Conservation (phyloP, 148 eudicot species). For the Diospyros kaki region DNA sequence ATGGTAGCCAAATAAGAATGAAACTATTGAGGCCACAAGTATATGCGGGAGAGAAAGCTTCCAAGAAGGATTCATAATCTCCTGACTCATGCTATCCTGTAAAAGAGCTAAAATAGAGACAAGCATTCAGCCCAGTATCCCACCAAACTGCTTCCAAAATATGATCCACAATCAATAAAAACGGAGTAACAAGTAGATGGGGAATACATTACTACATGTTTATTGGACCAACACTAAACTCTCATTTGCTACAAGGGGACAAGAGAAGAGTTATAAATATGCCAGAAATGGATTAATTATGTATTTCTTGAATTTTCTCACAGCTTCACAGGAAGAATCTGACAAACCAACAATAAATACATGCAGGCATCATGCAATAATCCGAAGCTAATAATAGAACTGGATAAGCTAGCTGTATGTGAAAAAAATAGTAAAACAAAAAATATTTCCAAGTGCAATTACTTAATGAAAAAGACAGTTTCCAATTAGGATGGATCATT, state of each 20-base stretch:
- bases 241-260: too few species aligned
- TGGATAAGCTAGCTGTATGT: background rate
- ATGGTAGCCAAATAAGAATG: conserved; percentile 96
- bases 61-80: conserved; percentile 62
- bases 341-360: background rate
- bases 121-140: conserved; percentile 18
- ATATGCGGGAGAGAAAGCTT: conserved; percentile 83
- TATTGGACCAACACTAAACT: too few species aligned
- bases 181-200: background rate
- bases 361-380: background rate
- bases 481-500: background rate
- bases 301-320: too few species aligned
- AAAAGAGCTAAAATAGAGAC: conserved; percentile 38
- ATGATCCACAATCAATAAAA: background rate
- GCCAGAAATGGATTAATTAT: background rate
- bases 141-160: background rate
- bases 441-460: background rate
- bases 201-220: background rate
- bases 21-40: conserved; percentile 69
- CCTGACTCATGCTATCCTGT: conserved; percentile 44
- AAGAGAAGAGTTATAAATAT: background rate
- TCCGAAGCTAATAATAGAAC: background rate
- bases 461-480: too few species aligned
- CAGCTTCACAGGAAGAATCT: background rate
- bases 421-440: background rate